phyloP scores from a whole-genome alignment of 176 grass and related monocot genomes.

The Oryza punctata region DNA sequence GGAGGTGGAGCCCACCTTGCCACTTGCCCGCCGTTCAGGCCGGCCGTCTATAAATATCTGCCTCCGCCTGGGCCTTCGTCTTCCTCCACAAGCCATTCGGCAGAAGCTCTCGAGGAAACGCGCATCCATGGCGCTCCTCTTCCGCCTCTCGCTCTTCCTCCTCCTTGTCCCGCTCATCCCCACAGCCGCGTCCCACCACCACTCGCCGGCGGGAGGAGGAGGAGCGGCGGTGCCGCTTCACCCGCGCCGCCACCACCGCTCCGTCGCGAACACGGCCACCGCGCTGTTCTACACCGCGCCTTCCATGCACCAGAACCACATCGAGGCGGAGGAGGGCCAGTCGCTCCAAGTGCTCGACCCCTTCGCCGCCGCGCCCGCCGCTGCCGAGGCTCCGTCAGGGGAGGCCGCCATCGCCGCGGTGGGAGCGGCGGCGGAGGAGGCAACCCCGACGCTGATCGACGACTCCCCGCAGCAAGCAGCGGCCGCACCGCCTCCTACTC shows the following conservation, averaged over 20 bases:
- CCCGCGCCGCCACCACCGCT: conserved; percentile 22
- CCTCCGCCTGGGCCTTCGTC: background rate
- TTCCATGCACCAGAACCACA: conserved; percentile 38
- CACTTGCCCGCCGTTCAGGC: background rate
- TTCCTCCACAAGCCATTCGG: background rate
- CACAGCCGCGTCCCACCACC: conserved; percentile 3
- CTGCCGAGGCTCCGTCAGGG: conserved; percentile 6
- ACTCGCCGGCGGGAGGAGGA: background rate
- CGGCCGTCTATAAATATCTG: background rate
- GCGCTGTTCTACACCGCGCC: conserved; percentile 22
- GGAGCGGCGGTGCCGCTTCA: background rate
- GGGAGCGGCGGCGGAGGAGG: background rate
- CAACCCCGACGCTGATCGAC: background rate
- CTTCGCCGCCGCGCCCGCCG: background rate
- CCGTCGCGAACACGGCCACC: background rate
- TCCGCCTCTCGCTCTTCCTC: conserved; percentile 21
- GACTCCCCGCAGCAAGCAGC: conserved; percentile 17
- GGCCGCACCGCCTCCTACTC: background rate
- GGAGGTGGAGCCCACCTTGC: background rate
- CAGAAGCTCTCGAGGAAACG: background rate
- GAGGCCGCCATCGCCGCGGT: conserved; percentile 19
- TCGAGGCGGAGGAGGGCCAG: conserved; percentile 18
- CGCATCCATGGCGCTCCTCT: conserved; percentile 26
- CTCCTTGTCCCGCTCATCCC: background rate
- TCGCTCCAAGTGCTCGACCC: conserved; percentile 40